These are phyloP conservation scores for Chaetomium fimeti DNA, from an alignment of 495 filamentous ascomycete genomes.

Conservation along the genomic window DNA sequence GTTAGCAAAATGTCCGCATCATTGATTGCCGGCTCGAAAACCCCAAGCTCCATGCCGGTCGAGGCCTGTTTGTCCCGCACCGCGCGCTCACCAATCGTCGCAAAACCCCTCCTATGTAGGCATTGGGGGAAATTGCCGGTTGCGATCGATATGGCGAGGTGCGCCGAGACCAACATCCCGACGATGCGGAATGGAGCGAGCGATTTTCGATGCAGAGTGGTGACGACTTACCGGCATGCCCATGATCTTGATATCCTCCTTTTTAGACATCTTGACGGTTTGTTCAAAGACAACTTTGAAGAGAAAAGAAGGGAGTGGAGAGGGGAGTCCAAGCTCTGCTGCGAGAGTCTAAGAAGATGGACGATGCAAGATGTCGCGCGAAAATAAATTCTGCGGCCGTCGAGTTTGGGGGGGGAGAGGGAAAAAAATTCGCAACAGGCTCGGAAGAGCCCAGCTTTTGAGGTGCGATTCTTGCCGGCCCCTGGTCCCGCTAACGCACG, in stretches of 20 bases:
- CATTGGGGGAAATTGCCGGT: constrained; percentile 33
- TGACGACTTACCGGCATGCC: constrained; percentile 77
- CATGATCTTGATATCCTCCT: constrained; percentile 56
- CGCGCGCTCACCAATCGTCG: constrained; percentile 14
- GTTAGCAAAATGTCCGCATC: constrained; percentile 27
- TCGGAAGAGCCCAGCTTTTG: constrained; percentile 39
- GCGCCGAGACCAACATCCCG: neutral
- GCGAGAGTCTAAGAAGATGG: constrained; percentile 37
- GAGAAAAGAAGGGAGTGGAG: constrained; percentile 48
- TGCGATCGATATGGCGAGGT: constrained; percentile 25
- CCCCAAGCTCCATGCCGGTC: neutral
- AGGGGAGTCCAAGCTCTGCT: constrained; percentile 41
- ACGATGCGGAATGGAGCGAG: constrained; percentile 42
- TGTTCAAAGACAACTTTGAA: constrained; percentile 50
- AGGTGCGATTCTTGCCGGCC: constrained; percentile 41
- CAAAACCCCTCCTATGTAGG: constrained; percentile 17
- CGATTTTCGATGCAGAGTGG: constrained; percentile 32
- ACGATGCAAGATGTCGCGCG: constrained; percentile 40
- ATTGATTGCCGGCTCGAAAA: neutral
- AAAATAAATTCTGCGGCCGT: constrained; percentile 48
- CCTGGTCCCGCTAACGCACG: constrained; percentile 36
- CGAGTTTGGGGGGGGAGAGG: constrained; percentile 32
- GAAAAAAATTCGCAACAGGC: constrained; percentile 36
- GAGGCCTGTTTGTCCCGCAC: neutral
- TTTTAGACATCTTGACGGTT: constrained; percentile 60